These are phyloP conservation scores for Clathrus columnatus DNA, from an alignment of 768 basidiomycete species.

Conservation along the genomic window DNA sequence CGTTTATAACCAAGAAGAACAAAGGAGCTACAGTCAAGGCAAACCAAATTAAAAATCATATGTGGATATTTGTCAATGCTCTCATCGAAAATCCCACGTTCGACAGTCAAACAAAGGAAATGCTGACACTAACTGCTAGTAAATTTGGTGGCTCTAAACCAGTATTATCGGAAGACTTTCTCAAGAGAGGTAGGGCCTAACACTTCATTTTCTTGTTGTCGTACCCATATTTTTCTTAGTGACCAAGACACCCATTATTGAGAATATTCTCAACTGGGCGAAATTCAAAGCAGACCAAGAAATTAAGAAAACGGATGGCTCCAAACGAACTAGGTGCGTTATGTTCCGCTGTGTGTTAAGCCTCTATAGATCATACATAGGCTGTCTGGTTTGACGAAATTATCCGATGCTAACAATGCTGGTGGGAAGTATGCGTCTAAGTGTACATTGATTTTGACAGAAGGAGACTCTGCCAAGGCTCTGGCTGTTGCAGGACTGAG, in stretches of 20 bases:
- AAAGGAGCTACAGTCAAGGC: conserved; percentile 92
- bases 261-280: conserved; percentile 91
- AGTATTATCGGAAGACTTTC: conserved; percentile 77
- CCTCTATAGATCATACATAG: conserved; percentile 30
- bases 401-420: conserved; percentile 96
- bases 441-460: conserved; percentile 94
- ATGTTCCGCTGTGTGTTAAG: not conserved
- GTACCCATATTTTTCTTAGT: conserved; percentile 38
- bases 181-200: conserved; percentile 74
- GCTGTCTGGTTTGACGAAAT: conserved; percentile 82
- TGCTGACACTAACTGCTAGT: conserved; percentile 71
- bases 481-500: conserved; percentile 90
- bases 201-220: not conserved
- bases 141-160: conserved; percentile 88
- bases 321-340: conserved; percentile 72
- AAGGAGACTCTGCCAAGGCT: conserved; percentile 98
- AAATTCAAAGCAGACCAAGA: conserved; percentile 95
- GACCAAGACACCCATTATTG: conserved; percentile 80
- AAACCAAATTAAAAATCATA: conserved; percentile 91
- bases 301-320: conserved; percentile 92
- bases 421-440: conserved; percentile 71
- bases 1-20: conserved; percentile 91
- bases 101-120: conserved; percentile 99
- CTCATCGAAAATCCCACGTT: conserved; percentile 97
- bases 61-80: conserved; percentile 97